Conservation (phyloP, 768 basidiomycete genomes). For the Tephrocybe rancida region DNA sequence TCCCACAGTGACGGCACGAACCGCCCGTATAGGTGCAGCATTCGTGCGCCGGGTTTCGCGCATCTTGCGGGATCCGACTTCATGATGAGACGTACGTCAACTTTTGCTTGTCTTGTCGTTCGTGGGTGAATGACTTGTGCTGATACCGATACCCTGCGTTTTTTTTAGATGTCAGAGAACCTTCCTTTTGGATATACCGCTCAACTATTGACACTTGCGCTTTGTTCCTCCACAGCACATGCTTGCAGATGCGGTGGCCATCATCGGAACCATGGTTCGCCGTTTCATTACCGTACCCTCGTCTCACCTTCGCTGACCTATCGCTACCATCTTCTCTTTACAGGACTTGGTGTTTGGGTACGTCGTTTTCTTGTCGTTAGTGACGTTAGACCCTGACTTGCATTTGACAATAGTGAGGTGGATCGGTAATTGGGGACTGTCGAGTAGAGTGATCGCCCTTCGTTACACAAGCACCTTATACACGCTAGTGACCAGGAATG, state of each 20-base stretch:
- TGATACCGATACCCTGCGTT: constrained; percentile 15
- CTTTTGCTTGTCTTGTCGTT: constrained; percentile 2
- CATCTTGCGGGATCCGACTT: constrained; percentile 96
- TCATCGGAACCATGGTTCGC: constrained; percentile 96
- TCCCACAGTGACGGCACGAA: constrained; percentile 83
- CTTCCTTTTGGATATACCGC: constrained; percentile 10
- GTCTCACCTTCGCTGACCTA: constrained; percentile 10
- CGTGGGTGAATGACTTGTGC: background rate
- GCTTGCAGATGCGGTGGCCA: constrained; percentile 93
- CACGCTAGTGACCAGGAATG: background rate
- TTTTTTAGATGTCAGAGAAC: constrained; percentile 43
- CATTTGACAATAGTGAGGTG: constrained; percentile 19
- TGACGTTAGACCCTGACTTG: background rate
- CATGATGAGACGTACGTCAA: constrained; percentile 88
- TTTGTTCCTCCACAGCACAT: constrained; percentile 58
- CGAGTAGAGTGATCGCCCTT: background rate
- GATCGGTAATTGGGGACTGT: constrained; percentile 17
- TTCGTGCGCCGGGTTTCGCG: constrained; percentile 95
- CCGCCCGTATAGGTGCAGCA: constrained; percentile 95
- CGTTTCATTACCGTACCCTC: constrained; percentile 6
- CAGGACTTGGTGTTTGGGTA: constrained; percentile 94
- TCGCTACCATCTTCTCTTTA: constrained; percentile 1
- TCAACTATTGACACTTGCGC: constrained; percentile 15
- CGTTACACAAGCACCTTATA: background rate
- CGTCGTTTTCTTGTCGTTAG: constrained; percentile 33